Evolutionary conservation across 306 rosid species (phyloP), one percentile per base, ranked within the genome.

Genomic region (Prunus fruticosa): DNA sequence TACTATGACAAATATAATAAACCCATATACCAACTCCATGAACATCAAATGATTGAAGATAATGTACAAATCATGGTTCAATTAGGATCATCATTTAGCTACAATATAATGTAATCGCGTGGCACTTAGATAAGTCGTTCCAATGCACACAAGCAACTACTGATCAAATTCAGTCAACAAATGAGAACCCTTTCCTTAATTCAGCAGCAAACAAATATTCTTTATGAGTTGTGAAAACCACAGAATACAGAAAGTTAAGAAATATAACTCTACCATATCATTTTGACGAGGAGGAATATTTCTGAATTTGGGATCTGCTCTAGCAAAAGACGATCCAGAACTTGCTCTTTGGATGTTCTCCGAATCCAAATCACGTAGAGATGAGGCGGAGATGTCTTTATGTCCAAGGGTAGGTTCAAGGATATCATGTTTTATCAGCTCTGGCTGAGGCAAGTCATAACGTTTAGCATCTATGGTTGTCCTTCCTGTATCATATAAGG

Each of bases 251-350:
- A 8, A 46, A 34, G 20, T 19, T 14, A 32, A 34, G 34, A 41
- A 70, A 72, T 23, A 8, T 5, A 70, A 38, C 22, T 8, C 49
- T 76, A 91, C 91, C 88, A 22, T 75, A 64, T 84, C 86, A 57
- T 77, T 81, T 53, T 83, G 69, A 74, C 74, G 80, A 63, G 82
- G 76, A 51, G 81, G 51, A 58, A 79, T 28, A 67, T 76, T 82
- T 82, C 82, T 79, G 61, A 63, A 67, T 69, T 73, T 80, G 68
- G 80, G 46, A 67, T 70, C 85, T 67, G 82, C 76, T 75, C 87
- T 84, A 73, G 74, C 79, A 74, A 79, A 81, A 72, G 91, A 82
- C 54, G 79, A 67, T 30, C 85, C 74, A 62, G 88, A 58, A 73
- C 78, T 58, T 69, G 58, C 64, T 85, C 79, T 76, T 41, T 62